A percentile compares a stretch with the other conserved stretches of the same genome.
These are phyloP conservation scores for Ganoderma lingzhi DNA, from an alignment of 1,284 basidiomycete species.

Conservation along the genomic window DNA sequence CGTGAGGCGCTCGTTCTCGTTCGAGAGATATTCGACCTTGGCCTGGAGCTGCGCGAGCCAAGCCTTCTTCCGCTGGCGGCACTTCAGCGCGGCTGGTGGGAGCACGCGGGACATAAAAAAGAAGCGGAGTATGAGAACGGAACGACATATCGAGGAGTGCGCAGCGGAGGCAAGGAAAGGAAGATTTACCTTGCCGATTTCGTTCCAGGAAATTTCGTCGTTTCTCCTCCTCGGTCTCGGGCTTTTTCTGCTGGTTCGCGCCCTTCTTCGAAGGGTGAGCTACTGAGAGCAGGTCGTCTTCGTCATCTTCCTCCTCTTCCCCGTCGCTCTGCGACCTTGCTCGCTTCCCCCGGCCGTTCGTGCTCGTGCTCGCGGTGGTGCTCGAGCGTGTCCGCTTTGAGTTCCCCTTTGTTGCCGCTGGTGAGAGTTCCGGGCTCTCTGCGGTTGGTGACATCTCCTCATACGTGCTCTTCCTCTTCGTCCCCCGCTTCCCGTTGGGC, in stretches of 20 bases:
- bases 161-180: constrained; percentile 1
- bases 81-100: constrained; percentile 93
- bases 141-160: constrained; percentile 3
- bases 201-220: constrained; percentile 93
- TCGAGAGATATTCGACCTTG: constrained; percentile 89
- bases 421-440: constrained; percentile 45
- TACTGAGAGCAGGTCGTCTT: constrained; percentile 43
- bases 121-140: constrained; percentile 11
- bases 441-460: constrained; percentile 35
- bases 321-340: constrained; percentile 45
- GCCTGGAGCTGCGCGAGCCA: constrained; percentile 95
- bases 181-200: constrained; percentile 85
- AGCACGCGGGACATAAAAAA: neutral
- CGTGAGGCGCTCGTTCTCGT: constrained; percentile 94
- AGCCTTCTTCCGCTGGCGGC: constrained; percentile 98
- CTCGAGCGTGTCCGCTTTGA: constrained; percentile 59
- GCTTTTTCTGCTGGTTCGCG: constrained; percentile 61
- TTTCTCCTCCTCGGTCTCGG: constrained; percentile 97
- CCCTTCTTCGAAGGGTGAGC: constrained; percentile 40
- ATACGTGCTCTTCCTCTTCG: constrained; percentile 74
- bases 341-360: constrained; percentile 34
- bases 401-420: constrained; percentile 30
- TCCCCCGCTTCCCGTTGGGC: constrained; percentile 56
- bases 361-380: constrained; percentile 33
- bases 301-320: constrained; percentile 60